These are phyloP conservation scores for Nakazawaea sp. DNA, from an alignment of 805 yeast species.

Conservation along the genomic window DNA sequence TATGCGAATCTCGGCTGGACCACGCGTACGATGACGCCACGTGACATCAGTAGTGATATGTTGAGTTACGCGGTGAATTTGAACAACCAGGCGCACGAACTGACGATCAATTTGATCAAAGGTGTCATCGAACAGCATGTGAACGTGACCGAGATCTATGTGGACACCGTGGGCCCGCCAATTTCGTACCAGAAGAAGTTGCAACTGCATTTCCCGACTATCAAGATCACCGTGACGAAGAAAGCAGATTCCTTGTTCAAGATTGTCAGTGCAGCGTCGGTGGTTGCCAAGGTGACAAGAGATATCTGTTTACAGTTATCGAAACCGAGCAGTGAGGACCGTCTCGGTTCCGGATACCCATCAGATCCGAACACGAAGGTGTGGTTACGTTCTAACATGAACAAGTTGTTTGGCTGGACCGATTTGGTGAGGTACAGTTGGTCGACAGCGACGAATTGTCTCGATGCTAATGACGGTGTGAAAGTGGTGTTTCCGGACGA, in stretches of 20 bases:
- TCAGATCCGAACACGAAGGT: slow-evolving; percentile 79
- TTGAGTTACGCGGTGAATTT: slow-evolving; percentile 54
- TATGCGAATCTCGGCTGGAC: slow-evolving; percentile 75
- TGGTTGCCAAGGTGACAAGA: slow-evolving; percentile 94
- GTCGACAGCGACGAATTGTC: slow-evolving; percentile 82
- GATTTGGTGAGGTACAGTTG: slow-evolving; percentile 76
- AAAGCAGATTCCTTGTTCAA: slow-evolving; percentile 94
- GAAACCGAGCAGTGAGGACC: slow-evolving; percentile 24
- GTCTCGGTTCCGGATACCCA: slow-evolving; percentile 91
- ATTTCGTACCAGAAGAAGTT: slow-evolving; percentile 72
- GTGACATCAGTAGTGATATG: slow-evolving; percentile 88
- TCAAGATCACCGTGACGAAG: slow-evolving; percentile 77
- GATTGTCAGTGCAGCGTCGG: slow-evolving; percentile 89
- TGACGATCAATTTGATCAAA: slow-evolving; percentile 75
- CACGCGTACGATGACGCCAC: slow-evolving; percentile 76
- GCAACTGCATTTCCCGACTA: slow-evolving; percentile 56
- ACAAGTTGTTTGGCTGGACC: slow-evolving; percentile 84
- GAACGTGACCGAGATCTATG: slow-evolving; percentile 63
- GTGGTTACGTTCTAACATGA: slow-evolving; percentile 64
- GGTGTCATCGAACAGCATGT: slow-evolving; percentile 57
- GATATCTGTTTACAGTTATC: slow-evolving; percentile 49
- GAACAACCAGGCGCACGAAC: slow-evolving; percentile 95
- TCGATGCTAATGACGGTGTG: slow-evolving; percentile 45
- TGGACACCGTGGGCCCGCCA: slow-evolving; percentile 98
- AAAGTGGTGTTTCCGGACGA: slow-evolving; percentile 59